phyloP scores from a whole-genome alignment of 1,284 basidiomycete species.

The Moniliella sp. region DNA sequence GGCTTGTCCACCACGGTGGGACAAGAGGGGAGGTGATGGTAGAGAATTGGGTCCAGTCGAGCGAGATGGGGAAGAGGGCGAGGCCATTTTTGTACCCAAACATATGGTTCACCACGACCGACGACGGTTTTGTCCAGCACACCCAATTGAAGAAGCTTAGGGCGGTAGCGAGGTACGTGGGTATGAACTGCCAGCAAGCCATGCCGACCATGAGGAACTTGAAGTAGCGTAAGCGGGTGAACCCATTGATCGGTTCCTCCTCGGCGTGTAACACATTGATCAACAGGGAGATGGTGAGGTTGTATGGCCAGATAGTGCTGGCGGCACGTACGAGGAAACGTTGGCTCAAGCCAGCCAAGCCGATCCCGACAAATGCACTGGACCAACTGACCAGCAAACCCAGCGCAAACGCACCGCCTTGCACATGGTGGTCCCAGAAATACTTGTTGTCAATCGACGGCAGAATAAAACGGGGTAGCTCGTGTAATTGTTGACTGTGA shows the following conservation, averaged over 20 bases:
- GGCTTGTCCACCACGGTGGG: neutral
- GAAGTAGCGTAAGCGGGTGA: constrained; percentile 15
- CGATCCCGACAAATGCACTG: constrained; percentile 16
- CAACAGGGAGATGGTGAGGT: constrained; percentile 64
- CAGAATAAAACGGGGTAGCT: neutral
- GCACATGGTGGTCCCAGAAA: neutral
- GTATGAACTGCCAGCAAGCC: constrained; percentile 38
- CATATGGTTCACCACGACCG: constrained; percentile 21
- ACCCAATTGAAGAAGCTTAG: constrained; percentile 33
- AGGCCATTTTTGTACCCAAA: constrained; percentile 16
- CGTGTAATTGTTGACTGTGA: neutral
- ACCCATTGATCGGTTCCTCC: constrained; percentile 36
- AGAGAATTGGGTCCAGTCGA: constrained; percentile 20
- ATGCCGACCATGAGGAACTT: constrained; percentile 8
- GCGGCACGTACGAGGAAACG: constrained; percentile 20
- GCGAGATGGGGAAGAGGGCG: constrained; percentile 15
- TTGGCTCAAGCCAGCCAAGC: constrained; percentile 19
- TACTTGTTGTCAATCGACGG: neutral
- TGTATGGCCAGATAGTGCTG: constrained; percentile 30
- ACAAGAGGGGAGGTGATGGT: constrained; percentile 4
- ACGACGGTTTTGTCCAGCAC: too few species aligned
- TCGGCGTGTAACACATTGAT: constrained; percentile 86
- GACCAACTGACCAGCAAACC: neutral
- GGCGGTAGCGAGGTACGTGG: constrained; percentile 42
- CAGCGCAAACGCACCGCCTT: too few species aligned